Conservation (phyloP, 2,329 filamentous ascomycete species). For the Pseudogymnoascus sp. region DNA sequence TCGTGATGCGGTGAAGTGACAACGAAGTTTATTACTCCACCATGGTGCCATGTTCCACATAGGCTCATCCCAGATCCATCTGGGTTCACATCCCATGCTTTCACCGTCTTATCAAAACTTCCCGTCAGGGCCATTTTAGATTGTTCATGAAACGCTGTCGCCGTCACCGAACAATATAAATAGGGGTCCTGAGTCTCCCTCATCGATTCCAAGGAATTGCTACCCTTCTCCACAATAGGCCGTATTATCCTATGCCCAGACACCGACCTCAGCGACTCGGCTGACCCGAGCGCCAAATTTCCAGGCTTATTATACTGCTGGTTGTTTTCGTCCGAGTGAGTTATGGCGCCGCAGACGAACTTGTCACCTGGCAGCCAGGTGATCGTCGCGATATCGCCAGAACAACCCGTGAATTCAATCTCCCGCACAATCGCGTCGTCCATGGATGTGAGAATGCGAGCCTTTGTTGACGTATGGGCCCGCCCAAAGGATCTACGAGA, state of each 20-base stretch:
- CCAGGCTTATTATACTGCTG: slow-evolving; percentile 60
- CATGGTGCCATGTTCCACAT: slow-evolving; percentile 46
- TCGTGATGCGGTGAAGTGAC: slow-evolving; percentile 38
- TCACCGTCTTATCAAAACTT: slow-evolving; percentile 54
- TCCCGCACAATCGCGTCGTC: slow-evolving; percentile 46
- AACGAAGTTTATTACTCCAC: slow-evolving; percentile 55
- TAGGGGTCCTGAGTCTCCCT: slow-evolving; percentile 51
- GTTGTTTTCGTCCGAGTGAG: slow-evolving; percentile 54
- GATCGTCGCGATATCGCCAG: slow-evolving; percentile 52
- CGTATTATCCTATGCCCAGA: slow-evolving; percentile 50
- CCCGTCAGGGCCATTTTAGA: slow-evolving; percentile 47
- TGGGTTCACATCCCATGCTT: slow-evolving; percentile 44
- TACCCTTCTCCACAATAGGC: slow-evolving; percentile 43
- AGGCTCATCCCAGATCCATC: slow-evolving; percentile 35
- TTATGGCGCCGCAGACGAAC: slow-evolving; percentile 54
- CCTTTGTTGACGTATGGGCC: slow-evolving; percentile 19
- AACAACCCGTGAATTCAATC: slow-evolving; percentile 51
- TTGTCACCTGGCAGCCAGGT: slow-evolving; percentile 45
- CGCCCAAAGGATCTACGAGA: slow-evolving; percentile 16
- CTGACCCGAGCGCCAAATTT: slow-evolving; percentile 50
- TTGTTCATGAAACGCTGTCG: slow-evolving; percentile 45
- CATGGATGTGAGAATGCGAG: slow-evolving; percentile 16
- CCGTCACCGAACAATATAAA: slow-evolving; percentile 57
- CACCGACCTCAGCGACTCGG: slow-evolving; percentile 40
- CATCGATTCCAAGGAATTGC: slow-evolving; percentile 50